A percentile compares a stretch with the other conserved stretches of the same genome.
Evolutionary conservation across 108 stramenopile species (phyloP).

Genomic region (Nitzschia sp.): DNA sequence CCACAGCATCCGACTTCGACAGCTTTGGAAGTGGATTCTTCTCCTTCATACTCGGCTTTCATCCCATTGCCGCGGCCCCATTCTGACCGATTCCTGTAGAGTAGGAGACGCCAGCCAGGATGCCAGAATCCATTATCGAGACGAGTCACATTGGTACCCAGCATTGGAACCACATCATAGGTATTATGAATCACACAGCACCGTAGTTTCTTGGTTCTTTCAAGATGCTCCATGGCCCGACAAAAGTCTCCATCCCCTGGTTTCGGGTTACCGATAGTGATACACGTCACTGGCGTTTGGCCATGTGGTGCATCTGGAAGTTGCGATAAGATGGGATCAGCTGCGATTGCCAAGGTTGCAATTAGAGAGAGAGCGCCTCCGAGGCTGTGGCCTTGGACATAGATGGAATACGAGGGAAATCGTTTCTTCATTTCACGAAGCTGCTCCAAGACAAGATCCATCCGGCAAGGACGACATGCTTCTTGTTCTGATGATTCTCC

Average conservation of each 20-base stretch:
- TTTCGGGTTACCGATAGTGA: conserved; percentile 21
- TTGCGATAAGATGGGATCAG: background rate
- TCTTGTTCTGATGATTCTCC: background rate
- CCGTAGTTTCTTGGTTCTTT: conserved; percentile 13
- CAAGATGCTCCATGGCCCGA: conserved; percentile 12
- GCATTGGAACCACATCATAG: conserved; percentile 24
- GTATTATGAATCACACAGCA: conserved; percentile 18
- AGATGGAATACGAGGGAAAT: conserved; percentile 34
- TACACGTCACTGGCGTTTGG: conserved; percentile 10
- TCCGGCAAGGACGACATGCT: background rate
- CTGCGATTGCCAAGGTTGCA: conserved; percentile 11
- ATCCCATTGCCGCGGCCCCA: background rate
- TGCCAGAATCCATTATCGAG: conserved; percentile 2
- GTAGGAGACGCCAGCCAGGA: conserved; percentile 1
- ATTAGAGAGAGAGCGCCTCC: conserved; percentile 60
- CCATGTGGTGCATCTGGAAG: background rate
- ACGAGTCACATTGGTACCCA: background rate
- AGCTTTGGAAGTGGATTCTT: too few relatives aligned
- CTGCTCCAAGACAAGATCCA: background rate
- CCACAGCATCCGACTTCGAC: background rate
- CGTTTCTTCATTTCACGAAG: background rate
- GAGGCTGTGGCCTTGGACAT: conserved; percentile 63
- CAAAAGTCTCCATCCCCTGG: conserved; percentile 19
- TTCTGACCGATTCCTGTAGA: background rate
- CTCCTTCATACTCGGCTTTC: background rate